Evolutionary conservation across 257 asterid genomes (phyloP), one percentile per base, ranked within the genome.

Genomic region (Solanum sparsipilum): DNA sequence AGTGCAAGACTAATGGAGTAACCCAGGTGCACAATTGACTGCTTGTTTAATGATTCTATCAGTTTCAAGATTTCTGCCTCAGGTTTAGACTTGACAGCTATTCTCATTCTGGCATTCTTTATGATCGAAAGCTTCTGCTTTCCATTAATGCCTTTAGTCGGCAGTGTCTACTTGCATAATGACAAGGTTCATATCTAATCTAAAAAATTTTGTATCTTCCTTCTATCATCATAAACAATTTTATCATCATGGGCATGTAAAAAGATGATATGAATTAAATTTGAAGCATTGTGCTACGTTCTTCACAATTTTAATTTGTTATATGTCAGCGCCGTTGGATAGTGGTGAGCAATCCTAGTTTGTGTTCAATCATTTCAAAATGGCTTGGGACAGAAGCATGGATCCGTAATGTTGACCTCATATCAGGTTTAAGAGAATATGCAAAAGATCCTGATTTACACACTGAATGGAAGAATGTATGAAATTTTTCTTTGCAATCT

Each of bases 301-400:
- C 86, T 82, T 87, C 58, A 34, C 41, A 71, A 65, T 65, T 86
- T 60, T 39, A 58, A 58, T n/a, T 46, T 29, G 67, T 71, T 20
- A 78, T 46, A 87, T 88, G 21, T 52, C 91, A 92, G 94, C 92
- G 94, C 31, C 92, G 94, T 36, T 92, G 94, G 94, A 90, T 92
- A 76, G 94, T 92, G 88, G 94, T 92, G 91, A 91, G 94, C 92
- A 92, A 92, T 92, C 92, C 94, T 87, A 89, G 91, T 79, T 74
- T 92, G 84, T 89, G 92, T 88, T 88, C 92, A 38, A 91, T 92
- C 88, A 91, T 92, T 86, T 90, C 94, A 90, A 92, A 90, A 89
- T 92, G 94, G 94, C 91, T 92, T 52, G 93, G 93, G 87, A 92
- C 93, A 88, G 94, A 92, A 90, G 90, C 92, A 48, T 92, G 94